These are phyloP conservation scores for Amorphotheca resinae DNA, from an alignment of 495 filamentous ascomycete genomes.

Conservation along the genomic window DNA sequence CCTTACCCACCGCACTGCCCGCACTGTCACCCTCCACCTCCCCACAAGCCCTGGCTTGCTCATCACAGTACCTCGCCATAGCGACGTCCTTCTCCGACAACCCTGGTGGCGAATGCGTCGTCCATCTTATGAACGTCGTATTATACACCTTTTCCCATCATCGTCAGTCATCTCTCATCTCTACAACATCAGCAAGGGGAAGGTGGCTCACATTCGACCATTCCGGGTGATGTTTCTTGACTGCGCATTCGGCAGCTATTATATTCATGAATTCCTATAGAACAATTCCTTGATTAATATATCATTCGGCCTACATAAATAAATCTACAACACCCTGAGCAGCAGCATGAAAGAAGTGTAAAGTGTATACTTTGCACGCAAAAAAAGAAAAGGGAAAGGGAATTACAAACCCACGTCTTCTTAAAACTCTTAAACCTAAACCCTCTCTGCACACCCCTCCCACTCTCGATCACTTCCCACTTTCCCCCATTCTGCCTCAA, in stretches of 20 bases:
- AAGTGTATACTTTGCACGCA: no score
- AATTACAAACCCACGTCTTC: conserved; percentile 47
- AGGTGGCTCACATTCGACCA: conserved; percentile 48
- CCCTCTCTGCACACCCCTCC: conserved; percentile 40
- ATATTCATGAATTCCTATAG: conserved; percentile 50
- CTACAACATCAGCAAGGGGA: no score
- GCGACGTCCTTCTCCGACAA: conserved; percentile 54
- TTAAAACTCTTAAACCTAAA: conserved; percentile 53
- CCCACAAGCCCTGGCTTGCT: conserved; percentile 37
- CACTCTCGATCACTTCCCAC: conserved; percentile 38
- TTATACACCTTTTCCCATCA: conserved; percentile 41
- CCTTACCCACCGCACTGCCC: conserved; percentile 7
- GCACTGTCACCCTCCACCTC: conserved; percentile 23
- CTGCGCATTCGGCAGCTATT: conserved; percentile 41
- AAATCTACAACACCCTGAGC: no score
- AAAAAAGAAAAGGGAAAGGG: no score
- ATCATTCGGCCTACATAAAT: no score
- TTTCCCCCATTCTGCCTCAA: conserved; percentile 23
- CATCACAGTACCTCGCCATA: conserved; percentile 55
- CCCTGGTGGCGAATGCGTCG: conserved; percentile 60
- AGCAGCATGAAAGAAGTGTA: no score
- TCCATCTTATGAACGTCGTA: conserved; percentile 54
- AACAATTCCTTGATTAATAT: no score
- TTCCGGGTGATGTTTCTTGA: conserved; percentile 48
- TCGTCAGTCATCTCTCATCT: neutral